Base-by-base conservation (phyloP, 345 rosid species). In the Eutrema heterophyllum region DNA sequence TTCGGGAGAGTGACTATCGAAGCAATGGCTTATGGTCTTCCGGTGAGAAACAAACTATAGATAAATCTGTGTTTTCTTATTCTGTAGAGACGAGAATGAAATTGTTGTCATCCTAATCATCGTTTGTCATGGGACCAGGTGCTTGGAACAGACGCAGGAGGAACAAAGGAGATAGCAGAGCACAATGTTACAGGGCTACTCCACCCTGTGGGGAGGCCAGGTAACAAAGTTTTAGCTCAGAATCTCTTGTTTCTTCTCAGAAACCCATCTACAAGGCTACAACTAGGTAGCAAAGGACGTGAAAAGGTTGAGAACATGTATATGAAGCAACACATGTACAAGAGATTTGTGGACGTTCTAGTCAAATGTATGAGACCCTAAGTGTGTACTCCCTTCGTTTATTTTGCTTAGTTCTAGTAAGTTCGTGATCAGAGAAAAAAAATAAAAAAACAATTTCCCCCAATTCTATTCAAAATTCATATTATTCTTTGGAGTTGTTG, bases 1-100 rank as follows among this genome's bases (percentile, higher is more conserved):
- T 94, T 94, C 49, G 98, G 98, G 59, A 94, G 98, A 83, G 98
- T 94, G 63, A 94, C 96, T 7, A 86, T 94, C 77, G 98, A 94
- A 86, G 97, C 98, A 67, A 94, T 91, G 98, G 93, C 96, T 2
- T 94, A 89, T 63, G 93, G 96, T 71, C 89, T 94, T 77, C 97
- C 98, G 95, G 96, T 94, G 67, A 83, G 80, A 57, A 70, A 70
- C 54, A 64, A 64, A 63, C n/a, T 16, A 46, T 10, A 45, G 21
- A 61, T 53, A 13, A 12, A 61, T 48, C 18, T 6, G 5, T 48
- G 51, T 36, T 6, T 56, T 8, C 21, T 21, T 16, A 58, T 16
- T 35, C 27, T 2, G 6, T 5, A 36, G 71, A 36, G 26, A 73
- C 24, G 4, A 60, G 44, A 50, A 32, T 67, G 51, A 18, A 45